These are phyloP conservation scores for Tricharina praecox DNA, from an alignment of 495 filamentous ascomycete species.

Conservation along the genomic window DNA sequence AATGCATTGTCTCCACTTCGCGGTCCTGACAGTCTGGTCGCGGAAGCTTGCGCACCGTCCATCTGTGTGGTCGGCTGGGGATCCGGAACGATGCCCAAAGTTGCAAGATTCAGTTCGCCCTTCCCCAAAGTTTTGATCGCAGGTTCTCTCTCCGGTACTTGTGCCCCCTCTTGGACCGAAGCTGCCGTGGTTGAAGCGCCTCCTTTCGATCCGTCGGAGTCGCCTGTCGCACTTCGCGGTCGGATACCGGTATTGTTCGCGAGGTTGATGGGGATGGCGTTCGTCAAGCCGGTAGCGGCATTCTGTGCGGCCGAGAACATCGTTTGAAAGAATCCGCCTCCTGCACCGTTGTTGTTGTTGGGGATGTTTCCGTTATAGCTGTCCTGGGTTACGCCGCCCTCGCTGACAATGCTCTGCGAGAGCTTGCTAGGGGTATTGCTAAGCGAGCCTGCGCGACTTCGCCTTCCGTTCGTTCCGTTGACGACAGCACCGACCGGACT, in stretches of 20 bases:
- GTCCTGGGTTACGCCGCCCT: conserved; percentile 30
- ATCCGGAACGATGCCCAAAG: conserved; percentile 22
- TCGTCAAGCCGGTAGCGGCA: conserved; percentile 73
- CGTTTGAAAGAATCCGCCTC: conserved; percentile 70
- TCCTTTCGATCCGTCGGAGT: conserved; percentile 28
- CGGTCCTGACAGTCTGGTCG: no score
- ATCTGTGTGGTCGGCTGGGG: not conserved
- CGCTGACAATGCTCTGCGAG: conserved; percentile 57
- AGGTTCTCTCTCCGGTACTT: conserved; percentile 44
- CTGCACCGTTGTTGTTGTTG: conserved; percentile 13
- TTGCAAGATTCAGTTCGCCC: conserved; percentile 61
- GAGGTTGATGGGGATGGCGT: conserved; percentile 48
- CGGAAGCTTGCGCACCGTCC: conserved; percentile 1
- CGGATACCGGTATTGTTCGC: conserved; percentile 28
- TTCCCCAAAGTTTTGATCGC: conserved; percentile 80
- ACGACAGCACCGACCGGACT: conserved; percentile 20
- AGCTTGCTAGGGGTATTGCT: conserved; percentile 71
- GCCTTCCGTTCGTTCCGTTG: conserved; percentile 53
- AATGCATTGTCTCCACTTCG: conserved; percentile 5
- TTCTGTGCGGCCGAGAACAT: conserved; percentile 89
- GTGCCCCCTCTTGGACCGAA: conserved; percentile 6
- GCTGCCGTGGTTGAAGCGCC: conserved; percentile 11
- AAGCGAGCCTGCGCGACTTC: conserved; percentile 41
- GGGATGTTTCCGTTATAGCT: conserved; percentile 28
- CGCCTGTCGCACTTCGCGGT: conserved; percentile 24